Percentiles rank a stretch among this genome's conserved stretches.
Conservation (phyloP, 345 rosid species). For the Stellera chamaejasme region DNA sequence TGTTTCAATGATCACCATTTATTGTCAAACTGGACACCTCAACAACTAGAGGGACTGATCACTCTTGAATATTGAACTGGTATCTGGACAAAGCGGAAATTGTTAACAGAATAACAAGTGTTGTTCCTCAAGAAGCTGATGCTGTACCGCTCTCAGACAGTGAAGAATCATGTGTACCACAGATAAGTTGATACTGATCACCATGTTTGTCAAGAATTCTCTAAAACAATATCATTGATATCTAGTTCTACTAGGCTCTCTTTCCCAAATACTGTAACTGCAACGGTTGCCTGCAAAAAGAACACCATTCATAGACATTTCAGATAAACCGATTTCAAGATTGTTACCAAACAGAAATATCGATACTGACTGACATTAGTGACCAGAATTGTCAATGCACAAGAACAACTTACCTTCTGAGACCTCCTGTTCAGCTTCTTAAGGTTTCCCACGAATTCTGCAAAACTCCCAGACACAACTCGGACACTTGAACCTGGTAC, state of each 20-base stretch:
- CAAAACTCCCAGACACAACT: conserved; percentile 68
- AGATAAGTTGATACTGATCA: too few species aligned
- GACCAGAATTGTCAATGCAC: conserved; percentile 3
- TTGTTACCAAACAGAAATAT: too few species aligned
- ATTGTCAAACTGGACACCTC: too few species aligned
- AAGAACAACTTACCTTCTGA: conserved; percentile 40
- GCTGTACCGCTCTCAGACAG: too few species aligned
- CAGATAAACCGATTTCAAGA: not conserved
- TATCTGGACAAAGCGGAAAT: too few species aligned
- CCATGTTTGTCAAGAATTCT: conserved; percentile 6
- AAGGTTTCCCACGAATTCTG: conserved; percentile 63
- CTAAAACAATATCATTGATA: conserved; percentile 60
- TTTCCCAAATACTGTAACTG: conserved; percentile 71
- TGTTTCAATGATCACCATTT: too few species aligned
- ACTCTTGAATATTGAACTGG: too few species aligned
- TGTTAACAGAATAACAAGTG: too few species aligned
- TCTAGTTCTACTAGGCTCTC: conserved; percentile 76
- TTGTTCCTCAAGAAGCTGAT: too few species aligned
- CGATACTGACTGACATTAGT: too few species aligned
- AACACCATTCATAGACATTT: not conserved
- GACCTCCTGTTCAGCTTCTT: conserved; percentile 69
- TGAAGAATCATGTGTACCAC: too few species aligned
- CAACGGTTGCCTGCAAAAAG: conserved; percentile 76
- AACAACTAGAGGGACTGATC: too few species aligned
- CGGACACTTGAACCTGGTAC: conserved; percentile 61